Base-by-base conservation (phyloP, 176 grass and related monocot genomes). In the Thalia dealbata region DNA sequence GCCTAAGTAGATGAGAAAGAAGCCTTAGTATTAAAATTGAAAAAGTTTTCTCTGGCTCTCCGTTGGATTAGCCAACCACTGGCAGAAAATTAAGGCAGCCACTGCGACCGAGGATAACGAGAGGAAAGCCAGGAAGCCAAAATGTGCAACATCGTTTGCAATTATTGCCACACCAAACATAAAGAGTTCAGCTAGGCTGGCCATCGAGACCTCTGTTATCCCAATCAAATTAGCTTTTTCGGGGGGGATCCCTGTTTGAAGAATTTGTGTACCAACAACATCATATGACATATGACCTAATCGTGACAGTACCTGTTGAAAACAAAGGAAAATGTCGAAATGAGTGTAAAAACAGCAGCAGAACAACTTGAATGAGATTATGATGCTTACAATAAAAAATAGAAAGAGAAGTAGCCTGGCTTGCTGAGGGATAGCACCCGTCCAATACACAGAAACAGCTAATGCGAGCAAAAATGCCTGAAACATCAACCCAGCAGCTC, bases 241-340 rank as follows among this genome's bases (percentile, higher is more conserved):
- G 61, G 84, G 73, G 11, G 90, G 90, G 35, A 93, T 84, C n/a
- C 95, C 95, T 12, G 85, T 99, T 71, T 99, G 95, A 68, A 99
- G 81, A 16, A 99, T 99, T 76, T 99, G 95, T 30, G 95, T 99
- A 42, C 90, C 95, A 0, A 93, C 87, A 73, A 93, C 87, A 78
- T 99, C 95, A 72, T 99, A 99, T 68, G 95, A 99, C 87, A 99
- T 99, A 73, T 91, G 95, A 14, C 95, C 95, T 58, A 99, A 52
- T 75, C 90, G 82, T 54, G 95, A 99, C 51, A 99, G 48, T 43
- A 83, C 87, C 91, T 96, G 83, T 51, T 78, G 18, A 68, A 60
- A 80, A 81, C 55, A 81, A 65, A 67, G 62, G 9, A 77, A 77
- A 21, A 14, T 7, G 51, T 15, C n/a, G 45, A 43, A 19, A 19